Base-by-base conservation (phyloP, 805 yeast genomes). In the Isabelozyma heimii region DNA sequence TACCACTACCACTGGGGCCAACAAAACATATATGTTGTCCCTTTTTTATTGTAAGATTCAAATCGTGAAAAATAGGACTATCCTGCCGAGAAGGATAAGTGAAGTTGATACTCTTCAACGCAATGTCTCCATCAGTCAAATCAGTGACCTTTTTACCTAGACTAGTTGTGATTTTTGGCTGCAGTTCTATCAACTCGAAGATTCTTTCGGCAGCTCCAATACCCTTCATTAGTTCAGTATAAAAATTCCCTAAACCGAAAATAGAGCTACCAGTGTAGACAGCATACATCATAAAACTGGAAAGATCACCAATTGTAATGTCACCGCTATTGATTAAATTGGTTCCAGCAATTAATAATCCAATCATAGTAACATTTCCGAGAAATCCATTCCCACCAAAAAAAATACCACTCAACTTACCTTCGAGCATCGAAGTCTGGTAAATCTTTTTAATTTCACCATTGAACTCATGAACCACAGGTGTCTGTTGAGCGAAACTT, bases 1-100 rank as follows among this genome's bases (percentile, higher is more conserved):
- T 92, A 24, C 98, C 98, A 52, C 96, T 88, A 1, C 98, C 98
- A 33, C 95, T 86, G n/a, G 97, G 97, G 1, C 98, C 98, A 14
- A 91, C 97, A 50, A 92, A 83, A 63, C 97, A 91, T 13, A 91
- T 84, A 58, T 92, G 92, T 56, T 89, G 91, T 12, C 97, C 97
- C 33, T 87, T 83, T 13, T 73, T 64, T 42, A 92, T 84, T 1
- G 69, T 74, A 48, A 92, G 73, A 54, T 81, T 74, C 47, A 91
- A 67, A 17, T 79, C 70, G 2, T 72, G 58, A 67, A 92, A 90
- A 20, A 92, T 85, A 15, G 67, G 66, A 41, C 84, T 81, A 48
- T 87, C 83, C 14, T 84, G 83, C 52, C 98, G 80, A 0, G 96
- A 89, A 33, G 98, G 97, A 64, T 92, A 92, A 27, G 79, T 73